Conservation (phyloP, 768 basidiomycete species). For the Auricularia cornea region DNA sequence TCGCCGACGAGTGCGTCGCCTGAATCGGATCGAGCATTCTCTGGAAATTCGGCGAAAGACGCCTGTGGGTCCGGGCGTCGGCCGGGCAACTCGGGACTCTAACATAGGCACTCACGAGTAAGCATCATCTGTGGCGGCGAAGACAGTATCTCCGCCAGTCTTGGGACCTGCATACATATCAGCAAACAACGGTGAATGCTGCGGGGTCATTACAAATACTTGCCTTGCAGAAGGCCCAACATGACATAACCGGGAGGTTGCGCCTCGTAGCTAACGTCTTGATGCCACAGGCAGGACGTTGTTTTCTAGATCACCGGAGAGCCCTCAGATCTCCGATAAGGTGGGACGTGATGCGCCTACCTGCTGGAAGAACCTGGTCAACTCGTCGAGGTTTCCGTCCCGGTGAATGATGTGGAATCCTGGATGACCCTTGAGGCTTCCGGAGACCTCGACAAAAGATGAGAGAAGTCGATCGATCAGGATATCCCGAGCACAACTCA, state of each 20-base stretch:
- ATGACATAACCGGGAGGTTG: slow-evolving; percentile 85
- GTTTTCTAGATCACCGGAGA: background rate
- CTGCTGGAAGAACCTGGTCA: background rate
- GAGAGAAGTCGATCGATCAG: background rate
- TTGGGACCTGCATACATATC: background rate
- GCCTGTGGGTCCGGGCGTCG: background rate
- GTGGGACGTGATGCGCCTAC: background rate
- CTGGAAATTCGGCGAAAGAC: background rate
- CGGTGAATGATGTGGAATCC: background rate
- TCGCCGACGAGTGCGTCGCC: slow-evolving; percentile 76
- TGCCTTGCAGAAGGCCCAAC: slow-evolving; percentile 69
- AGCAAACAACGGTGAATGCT: background rate
- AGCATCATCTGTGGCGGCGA: slow-evolving; percentile 64
- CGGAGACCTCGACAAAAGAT: background rate
- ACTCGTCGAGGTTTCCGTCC: background rate
- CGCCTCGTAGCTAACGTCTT: slow-evolving; percentile 74
- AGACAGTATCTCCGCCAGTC: slow-evolving; percentile 53
- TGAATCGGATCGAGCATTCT: background rate
- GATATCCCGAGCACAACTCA: background rate
- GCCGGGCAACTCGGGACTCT: slow-evolving; percentile 51
- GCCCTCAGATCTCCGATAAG: background rate
- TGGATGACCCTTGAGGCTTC: background rate
- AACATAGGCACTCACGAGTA: slow-evolving; percentile 69
- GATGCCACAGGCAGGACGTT: slow-evolving; percentile 49
- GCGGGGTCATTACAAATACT: slow-evolving; percentile 19